These are phyloP conservation scores for Nannizziopsis arthrosporioides DNA, from an alignment of 2,329 filamentous ascomycete genomes.

Conservation along the genomic window DNA sequence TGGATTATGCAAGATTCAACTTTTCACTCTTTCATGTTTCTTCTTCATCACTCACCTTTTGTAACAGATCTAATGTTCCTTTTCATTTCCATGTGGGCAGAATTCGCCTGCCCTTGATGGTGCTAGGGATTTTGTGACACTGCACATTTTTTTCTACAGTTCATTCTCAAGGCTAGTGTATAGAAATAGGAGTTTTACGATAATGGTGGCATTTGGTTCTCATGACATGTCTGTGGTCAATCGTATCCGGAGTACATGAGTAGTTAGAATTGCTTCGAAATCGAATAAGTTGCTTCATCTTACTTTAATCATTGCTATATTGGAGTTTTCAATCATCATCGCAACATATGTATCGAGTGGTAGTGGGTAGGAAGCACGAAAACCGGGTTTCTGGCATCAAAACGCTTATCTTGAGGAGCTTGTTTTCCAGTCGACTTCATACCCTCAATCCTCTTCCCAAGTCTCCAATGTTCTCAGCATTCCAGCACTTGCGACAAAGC, in stretches of 20 bases:
- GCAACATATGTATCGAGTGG: too few species aligned
- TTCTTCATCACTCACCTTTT: neutral
- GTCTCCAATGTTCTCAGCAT: neutral
- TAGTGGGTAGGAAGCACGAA: too few species aligned
- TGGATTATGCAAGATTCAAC: neutral
- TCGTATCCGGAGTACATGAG: too few species aligned
- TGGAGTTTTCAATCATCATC: too few species aligned
- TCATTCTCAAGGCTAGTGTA: neutral
- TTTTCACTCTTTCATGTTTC: neutral
- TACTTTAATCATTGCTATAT: too few species aligned
- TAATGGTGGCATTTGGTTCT: neutral
- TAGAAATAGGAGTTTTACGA: constrained; percentile 5
- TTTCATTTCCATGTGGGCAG: neutral
- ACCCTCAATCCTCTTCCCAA: neutral
- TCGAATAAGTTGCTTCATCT: too few species aligned
- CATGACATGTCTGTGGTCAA: neutral
- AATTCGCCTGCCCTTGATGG: constrained; percentile 2
- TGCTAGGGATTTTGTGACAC: neutral
- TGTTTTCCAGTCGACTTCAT: too few species aligned
- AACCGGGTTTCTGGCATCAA: too few species aligned
- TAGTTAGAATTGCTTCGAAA: too few species aligned
- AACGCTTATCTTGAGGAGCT: too few species aligned
- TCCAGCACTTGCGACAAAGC: neutral
- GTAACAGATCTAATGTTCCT: constrained; percentile 5
- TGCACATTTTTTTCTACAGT: neutral